A percentile compares a stretch with the other conserved stretches of the same genome.
phyloP scores from a whole-genome alignment of 2,329 filamentous ascomycete genomes.

The Cordyceps cicadae region DNA sequence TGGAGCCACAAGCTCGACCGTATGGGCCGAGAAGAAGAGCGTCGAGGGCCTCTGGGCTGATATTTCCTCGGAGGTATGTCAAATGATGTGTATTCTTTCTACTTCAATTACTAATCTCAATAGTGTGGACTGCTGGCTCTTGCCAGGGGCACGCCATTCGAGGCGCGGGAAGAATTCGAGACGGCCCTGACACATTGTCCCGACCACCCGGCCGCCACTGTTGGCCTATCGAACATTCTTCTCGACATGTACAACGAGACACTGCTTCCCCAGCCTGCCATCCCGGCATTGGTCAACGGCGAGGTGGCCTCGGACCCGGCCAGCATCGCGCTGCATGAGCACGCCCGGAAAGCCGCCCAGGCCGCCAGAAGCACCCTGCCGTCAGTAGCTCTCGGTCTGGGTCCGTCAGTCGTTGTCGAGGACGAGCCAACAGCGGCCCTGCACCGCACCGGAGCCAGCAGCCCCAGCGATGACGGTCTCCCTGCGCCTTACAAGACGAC shows the following conservation, averaged over 20 bases:
- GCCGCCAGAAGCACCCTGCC: slow-evolving; percentile 25
- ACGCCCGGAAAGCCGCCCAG: slow-evolving; percentile 7
- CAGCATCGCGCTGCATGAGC: slow-evolving; percentile 12
- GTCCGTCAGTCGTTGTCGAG: slow-evolving; percentile 17
- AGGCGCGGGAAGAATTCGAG: slow-evolving; percentile 72
- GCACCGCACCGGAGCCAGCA: slow-evolving; percentile 15
- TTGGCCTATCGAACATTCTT: slow-evolving; percentile 76
- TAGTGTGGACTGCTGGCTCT: slow-evolving; percentile 61
- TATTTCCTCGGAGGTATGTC: slow-evolving; percentile 67
- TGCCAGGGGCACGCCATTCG: slow-evolving; percentile 53
- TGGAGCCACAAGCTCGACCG: slow-evolving; percentile 52
- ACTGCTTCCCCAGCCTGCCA: slow-evolving; percentile 50
- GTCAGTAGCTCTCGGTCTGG: slow-evolving; percentile 40
- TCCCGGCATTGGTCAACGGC: slow-evolving; percentile 32
- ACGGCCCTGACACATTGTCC: slow-evolving; percentile 69
- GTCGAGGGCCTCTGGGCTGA: slow-evolving; percentile 81
- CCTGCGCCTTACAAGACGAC: slow-evolving; percentile 47
- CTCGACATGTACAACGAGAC: slow-evolving; percentile 74
- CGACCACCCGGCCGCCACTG: slow-evolving; percentile 71
- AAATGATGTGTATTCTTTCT: neutral
- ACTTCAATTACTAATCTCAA: slow-evolving; percentile 4
- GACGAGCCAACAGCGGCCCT: slow-evolving; percentile 18
- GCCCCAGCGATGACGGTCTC: slow-evolving; percentile 27
- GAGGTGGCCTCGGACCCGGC: slow-evolving; percentile 14
- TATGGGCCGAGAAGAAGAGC: slow-evolving; percentile 74